phyloP scores from a whole-genome alignment of 2,329 filamentous ascomycete species.

The Biscogniauxia sp. region DNA sequence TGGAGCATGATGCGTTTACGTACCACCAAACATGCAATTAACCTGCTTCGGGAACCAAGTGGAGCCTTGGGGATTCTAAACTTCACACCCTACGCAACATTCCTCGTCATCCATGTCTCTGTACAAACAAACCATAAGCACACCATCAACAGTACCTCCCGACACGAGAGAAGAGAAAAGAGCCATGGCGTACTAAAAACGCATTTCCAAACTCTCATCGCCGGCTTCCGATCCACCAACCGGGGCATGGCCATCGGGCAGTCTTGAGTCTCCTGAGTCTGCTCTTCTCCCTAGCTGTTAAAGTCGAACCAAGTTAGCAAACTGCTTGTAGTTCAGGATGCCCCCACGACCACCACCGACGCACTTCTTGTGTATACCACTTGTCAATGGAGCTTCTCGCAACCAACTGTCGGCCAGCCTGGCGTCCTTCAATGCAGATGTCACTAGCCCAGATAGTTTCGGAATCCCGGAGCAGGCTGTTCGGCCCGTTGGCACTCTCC shows the following conservation, averaged over 20 bases:
- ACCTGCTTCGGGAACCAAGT: neutral
- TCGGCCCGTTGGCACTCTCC: slow-evolving; percentile 74
- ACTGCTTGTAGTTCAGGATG: slow-evolving; percentile 26
- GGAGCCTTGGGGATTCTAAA: neutral
- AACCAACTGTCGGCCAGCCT: slow-evolving; percentile 65
- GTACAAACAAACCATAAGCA: no score
- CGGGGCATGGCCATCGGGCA: neutral
- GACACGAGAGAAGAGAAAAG: no score
- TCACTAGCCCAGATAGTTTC: slow-evolving; percentile 43
- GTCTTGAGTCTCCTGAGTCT: no score
- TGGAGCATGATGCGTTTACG: neutral
- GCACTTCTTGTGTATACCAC: slow-evolving; percentile 74
- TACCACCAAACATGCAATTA: neutral
- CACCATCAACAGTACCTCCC: no score
- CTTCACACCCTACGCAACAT: neutral
- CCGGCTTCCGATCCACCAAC: neutral
- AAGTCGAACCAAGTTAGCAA: neutral
- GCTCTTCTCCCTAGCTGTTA: neutral
- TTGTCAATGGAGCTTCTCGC: slow-evolving; percentile 60
- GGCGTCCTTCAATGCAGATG: slow-evolving; percentile 58
- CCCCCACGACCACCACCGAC: slow-evolving; percentile 49
- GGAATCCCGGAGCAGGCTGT: slow-evolving; percentile 65
- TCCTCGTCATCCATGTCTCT: no score
- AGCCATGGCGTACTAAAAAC: no score
- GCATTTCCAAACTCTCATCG: neutral